Evolutionary conservation across 768 basidiomycete genomes (phyloP).

Genomic region (Lactifluus volemus): DNA sequence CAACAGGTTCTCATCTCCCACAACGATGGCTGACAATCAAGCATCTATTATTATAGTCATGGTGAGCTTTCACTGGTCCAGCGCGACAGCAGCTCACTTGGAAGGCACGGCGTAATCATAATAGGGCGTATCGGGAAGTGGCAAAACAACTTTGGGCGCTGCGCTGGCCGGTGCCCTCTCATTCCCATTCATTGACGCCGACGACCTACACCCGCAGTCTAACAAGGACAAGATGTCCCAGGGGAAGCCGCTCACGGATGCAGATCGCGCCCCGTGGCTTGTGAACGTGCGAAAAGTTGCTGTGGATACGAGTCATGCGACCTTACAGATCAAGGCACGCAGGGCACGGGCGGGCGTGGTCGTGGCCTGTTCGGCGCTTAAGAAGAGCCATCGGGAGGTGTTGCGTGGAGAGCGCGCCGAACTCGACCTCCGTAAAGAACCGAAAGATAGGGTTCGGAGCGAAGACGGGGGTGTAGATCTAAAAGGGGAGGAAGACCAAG

Average conservation of each 20-base stretch:
- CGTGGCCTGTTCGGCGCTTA: constrained; percentile 81
- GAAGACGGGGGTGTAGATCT: neutral
- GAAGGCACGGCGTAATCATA: neutral
- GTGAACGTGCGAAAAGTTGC: constrained; percentile 59
- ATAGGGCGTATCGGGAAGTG: constrained; percentile 67
- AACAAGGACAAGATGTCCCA: constrained; percentile 86
- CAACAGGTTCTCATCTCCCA: neutral
- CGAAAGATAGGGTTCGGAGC: neutral
- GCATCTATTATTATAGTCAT: constrained; percentile 5
- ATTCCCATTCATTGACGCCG: constrained; percentile 84
- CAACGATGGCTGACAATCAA: neutral
- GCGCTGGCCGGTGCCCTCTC: constrained; percentile 51
- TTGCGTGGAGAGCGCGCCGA: constrained; percentile 44
- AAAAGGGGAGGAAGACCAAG: neutral
- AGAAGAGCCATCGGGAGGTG: constrained; percentile 70
- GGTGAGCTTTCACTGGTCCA: neutral
- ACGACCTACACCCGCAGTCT: constrained; percentile 70
- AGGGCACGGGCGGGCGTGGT: constrained; percentile 45
- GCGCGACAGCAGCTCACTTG: neutral
- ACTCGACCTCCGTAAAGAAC: neutral
- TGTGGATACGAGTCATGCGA: constrained; percentile 35
- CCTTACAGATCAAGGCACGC: constrained; percentile 35
- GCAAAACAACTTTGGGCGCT: constrained; percentile 61
- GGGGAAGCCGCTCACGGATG: constrained; percentile 69
- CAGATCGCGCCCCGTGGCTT: constrained; percentile 84